Evolutionary conservation across 2,329 filamentous ascomycete genomes (phyloP), one percentile per base, ranked within the genome.

Genomic region (Talaromyces albobiverticillius): DNA sequence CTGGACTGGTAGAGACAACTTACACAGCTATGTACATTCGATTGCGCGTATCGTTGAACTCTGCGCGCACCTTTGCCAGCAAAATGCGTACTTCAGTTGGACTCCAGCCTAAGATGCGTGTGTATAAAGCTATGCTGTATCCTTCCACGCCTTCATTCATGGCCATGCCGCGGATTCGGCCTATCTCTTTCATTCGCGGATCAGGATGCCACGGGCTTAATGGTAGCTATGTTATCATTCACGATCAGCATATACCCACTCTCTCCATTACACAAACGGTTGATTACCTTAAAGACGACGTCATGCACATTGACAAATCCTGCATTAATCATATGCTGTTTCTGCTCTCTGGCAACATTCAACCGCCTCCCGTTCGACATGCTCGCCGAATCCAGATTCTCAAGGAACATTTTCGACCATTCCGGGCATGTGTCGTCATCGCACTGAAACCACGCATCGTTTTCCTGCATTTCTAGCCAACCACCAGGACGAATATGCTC

Each of bases 381-480:
- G 25, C 56, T 58, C 16, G 56, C 56, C 32, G 56, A 50, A 16
- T 58, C 68, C 16, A 75, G 71, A 13, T 76, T 61, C 16, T 76
- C 76, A n/a, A 74, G 65, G 31, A 67, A 71, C 8, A 63, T 58
- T 34, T 59, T 48, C 2, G 58, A 58, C 57, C 62, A 61, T 40
- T 58, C 40, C 11, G 67, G 64, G 48, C 71, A 62, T 40, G 53
- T 51, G 49, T 64, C 69, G 54, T 78, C 75, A 32, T 71, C 67
- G 32, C 70, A 72, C 54, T 69, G 68, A 29, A 72, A 71, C 11
- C 67, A 66, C 1, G 76, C 63, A 34, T 74, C 68, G 55, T 75
- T 75, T 55, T 80, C 77, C 59, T 79, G 75, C 48, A 76, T 65
- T 56, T 80, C 78, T 20, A 80, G 59, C 61, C 72, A 81, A 34